Evolutionary conservation across 2,329 filamentous ascomycete genomes (phyloP), one percentile per base, ranked within the genome.

Genomic region (Juglanconis sp.): DNA sequence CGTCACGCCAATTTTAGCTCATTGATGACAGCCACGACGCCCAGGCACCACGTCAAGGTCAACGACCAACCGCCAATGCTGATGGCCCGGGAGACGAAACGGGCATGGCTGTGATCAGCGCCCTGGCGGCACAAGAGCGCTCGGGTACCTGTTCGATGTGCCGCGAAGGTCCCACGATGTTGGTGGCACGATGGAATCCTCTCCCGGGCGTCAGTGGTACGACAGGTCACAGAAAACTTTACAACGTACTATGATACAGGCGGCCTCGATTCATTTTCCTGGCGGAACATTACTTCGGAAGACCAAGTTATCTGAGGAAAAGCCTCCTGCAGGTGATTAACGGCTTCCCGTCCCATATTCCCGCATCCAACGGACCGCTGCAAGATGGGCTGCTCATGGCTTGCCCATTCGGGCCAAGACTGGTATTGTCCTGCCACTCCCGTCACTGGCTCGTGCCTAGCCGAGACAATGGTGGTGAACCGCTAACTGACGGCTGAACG

Each of bases 151-250:
- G 51, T 24, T 53, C 49, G 30, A 40, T 31, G 53, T 55, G 49
- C 49, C 35, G 40, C 56, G 38, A 47, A 62, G 56, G 56, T 56
- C 60, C 60, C 60, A 62, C 60, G 60, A 32, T 48, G 15, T 48
- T 35, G 44, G 49, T 48, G 31, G 40, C 34, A 13, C 48, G n/a
- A 42, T 24, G 17, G 17, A 24, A 24, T 24, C 17, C 17, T 24
- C 17, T 24, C 17, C 17, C 17, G 17, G 17, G 17, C 17, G 17
- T 24, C 17, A 24, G 17, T 24, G 17, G 17, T 24, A 24, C n/a
- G n/a, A n/a, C n/a, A n/a, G n/a, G n/a, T n/a, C n/a, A n/a, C n/a
- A n/a, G n/a, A n/a, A n/a, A n/a, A n/a, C n/a, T n/a, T n/a, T n/a
- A n/a, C n/a, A n/a, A n/a, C n/a, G n/a, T n/a, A n/a, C n/a, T 24